Conservation (phyloP, 2,329 filamentous ascomycete genomes). For the Xylariaceae sp. region DNA sequence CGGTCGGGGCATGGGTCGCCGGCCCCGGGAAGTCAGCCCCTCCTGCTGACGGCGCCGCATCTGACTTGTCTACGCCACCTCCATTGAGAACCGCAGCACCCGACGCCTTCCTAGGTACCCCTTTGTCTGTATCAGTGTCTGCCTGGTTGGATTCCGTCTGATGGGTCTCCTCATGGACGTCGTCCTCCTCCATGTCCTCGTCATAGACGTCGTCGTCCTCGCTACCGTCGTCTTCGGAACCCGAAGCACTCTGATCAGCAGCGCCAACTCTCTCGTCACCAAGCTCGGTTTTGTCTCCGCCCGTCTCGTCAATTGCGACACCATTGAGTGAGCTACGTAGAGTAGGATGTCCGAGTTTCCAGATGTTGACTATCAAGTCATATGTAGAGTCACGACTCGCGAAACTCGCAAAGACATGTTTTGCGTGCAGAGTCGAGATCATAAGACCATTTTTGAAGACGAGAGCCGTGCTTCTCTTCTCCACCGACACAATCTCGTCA, state of each 20-base stretch:
- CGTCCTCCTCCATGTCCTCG: constrained; percentile 72
- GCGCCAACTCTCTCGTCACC: constrained; percentile 48
- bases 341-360: constrained; percentile 93
- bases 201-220: constrained; percentile 73
- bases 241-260: constrained; percentile 48
- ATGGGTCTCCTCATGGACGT: constrained; percentile 36
- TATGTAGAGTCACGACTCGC: constrained; percentile 93
- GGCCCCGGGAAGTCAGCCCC: constrained; percentile 75
- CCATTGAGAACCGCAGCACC: constrained; percentile 44
- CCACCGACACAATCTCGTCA: constrained; percentile 92
- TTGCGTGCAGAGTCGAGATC: constrained; percentile 90
- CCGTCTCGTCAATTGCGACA: constrained; percentile 71
- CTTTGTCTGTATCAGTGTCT: constrained; percentile 56
- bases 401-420: constrained; percentile 93
- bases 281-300: constrained; percentile 89
- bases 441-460: constrained; percentile 97
- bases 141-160: constrained; percentile 37
- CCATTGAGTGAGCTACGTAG: constrained; percentile 89
- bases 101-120: constrained; percentile 67
- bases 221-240: constrained; percentile 53
- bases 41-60: constrained; percentile 38
- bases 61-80: constrained; percentile 43
- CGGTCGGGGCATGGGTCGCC: constrained; percentile 73
- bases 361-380: constrained; percentile 94
- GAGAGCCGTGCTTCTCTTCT: constrained; percentile 92